phyloP scores from a whole-genome alignment of 371 early-diverging fungal species.

The Quaeritorhiza haematococci region DNA sequence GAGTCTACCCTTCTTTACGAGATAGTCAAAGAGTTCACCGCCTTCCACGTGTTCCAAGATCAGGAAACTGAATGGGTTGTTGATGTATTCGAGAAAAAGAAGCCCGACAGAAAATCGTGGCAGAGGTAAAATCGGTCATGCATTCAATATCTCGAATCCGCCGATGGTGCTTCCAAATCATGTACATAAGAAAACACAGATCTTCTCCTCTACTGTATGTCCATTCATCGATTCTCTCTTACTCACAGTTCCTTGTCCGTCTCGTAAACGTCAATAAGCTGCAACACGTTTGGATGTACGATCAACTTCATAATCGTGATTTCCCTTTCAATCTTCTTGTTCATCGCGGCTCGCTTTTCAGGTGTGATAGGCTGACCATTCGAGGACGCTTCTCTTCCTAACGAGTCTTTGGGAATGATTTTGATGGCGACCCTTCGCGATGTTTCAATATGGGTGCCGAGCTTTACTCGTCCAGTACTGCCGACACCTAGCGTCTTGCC shows the following conservation, averaged over 20 bases:
- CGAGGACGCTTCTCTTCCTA: constrained; percentile 45
- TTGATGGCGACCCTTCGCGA: constrained; percentile 82
- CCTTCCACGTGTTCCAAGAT: constrained; percentile 96
- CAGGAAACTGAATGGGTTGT: constrained; percentile 60
- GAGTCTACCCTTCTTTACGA: constrained; percentile 84
- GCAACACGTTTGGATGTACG: constrained; percentile 84
- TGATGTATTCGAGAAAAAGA: not conserved
- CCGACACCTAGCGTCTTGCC: constrained; percentile 79
- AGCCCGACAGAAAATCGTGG: constrained; percentile 3
- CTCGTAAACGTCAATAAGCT: constrained; percentile 86
- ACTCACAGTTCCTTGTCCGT: constrained; percentile 75
- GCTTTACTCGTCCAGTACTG: constrained; percentile 75
- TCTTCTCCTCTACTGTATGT: too few relatives aligned
- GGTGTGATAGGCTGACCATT: constrained; percentile 37
- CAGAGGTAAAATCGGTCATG: too few relatives aligned
- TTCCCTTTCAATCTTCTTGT: constrained; percentile 85
- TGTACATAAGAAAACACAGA: constrained; percentile 1
- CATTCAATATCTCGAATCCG: too few relatives aligned
- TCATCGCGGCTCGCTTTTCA: constrained; percentile 38
- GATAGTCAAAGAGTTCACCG: constrained; percentile 92
- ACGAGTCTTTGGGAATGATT: constrained; percentile 62
- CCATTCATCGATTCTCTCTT: not conserved
- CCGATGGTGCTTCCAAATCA: too few relatives aligned
- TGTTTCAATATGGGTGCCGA: constrained; percentile 69
- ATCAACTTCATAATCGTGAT: constrained; percentile 91